phyloP scores from a whole-genome alignment of 1,139 yeast species.

The Candida albicans region DNA sequence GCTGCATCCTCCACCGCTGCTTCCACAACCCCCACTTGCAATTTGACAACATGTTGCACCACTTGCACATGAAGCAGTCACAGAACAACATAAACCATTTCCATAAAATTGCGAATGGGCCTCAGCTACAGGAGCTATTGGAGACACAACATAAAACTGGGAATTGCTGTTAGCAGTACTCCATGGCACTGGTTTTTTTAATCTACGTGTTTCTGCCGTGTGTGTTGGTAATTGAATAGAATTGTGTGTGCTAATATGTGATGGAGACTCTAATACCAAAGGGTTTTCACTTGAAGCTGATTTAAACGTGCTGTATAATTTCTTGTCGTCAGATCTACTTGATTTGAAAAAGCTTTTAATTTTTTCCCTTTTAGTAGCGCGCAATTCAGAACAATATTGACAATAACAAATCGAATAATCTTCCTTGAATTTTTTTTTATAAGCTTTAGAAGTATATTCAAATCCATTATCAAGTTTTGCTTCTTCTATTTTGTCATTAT shows the following conservation, averaged over 20 bases:
- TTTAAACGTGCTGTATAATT: neutral
- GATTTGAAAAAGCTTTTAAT: neutral
- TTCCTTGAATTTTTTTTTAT: constrained; percentile 12
- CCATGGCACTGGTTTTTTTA: neutral
- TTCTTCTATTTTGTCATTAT: constrained; percentile 17
- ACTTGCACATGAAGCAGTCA: neutral
- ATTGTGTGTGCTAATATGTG: neutral
- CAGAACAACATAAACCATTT: constrained; percentile 1
- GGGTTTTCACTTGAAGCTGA: neutral
- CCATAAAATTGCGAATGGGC: neutral
- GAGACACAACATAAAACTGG: neutral
- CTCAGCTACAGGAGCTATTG: neutral
- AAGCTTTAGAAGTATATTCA: constrained; percentile 16
- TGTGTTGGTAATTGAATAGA: neutral
- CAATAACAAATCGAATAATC: constrained; percentile 19
- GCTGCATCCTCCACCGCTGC: constrained; percentile 6
- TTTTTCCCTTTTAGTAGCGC: neutral
- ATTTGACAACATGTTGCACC: constrained; percentile 1
- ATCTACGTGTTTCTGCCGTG: neutral
- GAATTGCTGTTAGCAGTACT: neutral
- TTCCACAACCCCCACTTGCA: constrained; percentile 8
- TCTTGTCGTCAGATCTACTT: neutral
- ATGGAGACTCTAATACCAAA: neutral
- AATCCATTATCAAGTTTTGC: constrained; percentile 12
- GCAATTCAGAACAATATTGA: constrained; percentile 12